A percentile compares a stretch with the other conserved stretches of the same genome.
These are phyloP conservation scores for Puccinellia tenuiflora DNA, from an alignment of 176 grass and related monocot species.

Conservation along the genomic window DNA sequence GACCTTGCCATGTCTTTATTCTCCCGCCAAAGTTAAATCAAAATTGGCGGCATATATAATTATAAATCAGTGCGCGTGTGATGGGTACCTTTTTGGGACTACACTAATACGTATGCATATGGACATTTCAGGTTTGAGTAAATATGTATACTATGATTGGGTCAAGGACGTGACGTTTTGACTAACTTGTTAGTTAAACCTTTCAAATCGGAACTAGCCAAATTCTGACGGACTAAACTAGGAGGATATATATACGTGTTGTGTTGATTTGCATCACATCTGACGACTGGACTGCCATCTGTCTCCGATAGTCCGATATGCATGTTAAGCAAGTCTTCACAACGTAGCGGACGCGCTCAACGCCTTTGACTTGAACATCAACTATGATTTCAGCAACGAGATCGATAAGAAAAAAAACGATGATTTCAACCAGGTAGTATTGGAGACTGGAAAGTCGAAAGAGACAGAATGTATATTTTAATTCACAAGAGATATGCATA, in stretches of 20 bases:
- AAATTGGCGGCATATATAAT: conserved; percentile 4
- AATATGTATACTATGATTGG: neutral
- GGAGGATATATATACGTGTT: neutral
- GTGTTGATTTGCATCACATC: conserved; percentile 1
- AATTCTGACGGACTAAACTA: neutral
- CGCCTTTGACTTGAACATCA: conserved; percentile 11
- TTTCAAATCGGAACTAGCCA: conserved; percentile 4
- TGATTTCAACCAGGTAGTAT: neutral
- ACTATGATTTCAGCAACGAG: neutral
- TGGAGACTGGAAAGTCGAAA: neutral
- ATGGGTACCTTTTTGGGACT: neutral
- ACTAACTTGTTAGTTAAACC: conserved; percentile 7
- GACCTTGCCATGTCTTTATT: neutral
- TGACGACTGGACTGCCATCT: neutral
- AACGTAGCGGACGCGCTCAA: neutral
- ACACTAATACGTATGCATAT: neutral
- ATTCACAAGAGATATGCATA: neutral
- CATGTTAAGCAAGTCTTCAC: neutral
- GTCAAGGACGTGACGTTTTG: conserved; percentile 13
- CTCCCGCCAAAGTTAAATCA: neutral
- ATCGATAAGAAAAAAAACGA: neutral
- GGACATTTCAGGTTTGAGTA: neutral
- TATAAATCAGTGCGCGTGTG: neutral
- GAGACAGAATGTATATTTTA: neutral
- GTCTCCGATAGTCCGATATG: neutral